phyloP scores from a whole-genome alignment of 2,329 filamentous ascomycete genomes.

The Xylaria sp. region DNA sequence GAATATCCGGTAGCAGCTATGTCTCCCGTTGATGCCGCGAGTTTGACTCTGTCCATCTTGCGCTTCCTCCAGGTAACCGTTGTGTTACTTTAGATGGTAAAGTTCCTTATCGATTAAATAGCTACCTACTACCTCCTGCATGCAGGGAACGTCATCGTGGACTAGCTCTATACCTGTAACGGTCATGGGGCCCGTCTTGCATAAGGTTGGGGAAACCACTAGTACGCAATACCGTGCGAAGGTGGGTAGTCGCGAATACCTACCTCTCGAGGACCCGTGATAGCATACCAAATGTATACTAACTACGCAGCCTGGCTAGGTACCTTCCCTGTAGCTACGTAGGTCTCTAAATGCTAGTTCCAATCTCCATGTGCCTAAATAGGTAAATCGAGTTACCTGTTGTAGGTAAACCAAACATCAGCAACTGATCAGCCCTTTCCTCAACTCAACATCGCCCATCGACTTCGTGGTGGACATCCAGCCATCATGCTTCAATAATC shows the following conservation, averaged over 20 bases:
- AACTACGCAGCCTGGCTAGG: not conserved
- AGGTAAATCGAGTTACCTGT: not conserved
- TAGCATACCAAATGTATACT: too few relatives aligned
- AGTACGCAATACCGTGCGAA: not conserved
- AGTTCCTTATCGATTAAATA: conserved; percentile 3
- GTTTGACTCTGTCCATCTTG: conserved; percentile 41
- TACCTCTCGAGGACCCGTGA: too few relatives aligned
- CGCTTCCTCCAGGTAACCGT: conserved; percentile 18
- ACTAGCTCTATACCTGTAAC: not conserved
- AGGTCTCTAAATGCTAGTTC: not conserved
- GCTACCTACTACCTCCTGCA: not conserved
- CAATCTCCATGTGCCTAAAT: not conserved
- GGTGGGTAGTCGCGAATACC: too few relatives aligned
- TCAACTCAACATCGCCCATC: not conserved
- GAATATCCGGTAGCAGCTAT: conserved; percentile 37
- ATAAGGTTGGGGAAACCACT: not conserved
- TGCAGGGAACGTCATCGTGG: conserved; percentile 1
- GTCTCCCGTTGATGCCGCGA: conserved; percentile 50
- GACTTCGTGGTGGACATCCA: not conserved
- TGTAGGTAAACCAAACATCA: conserved; percentile 3
- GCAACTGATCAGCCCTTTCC: conserved; percentile 2
- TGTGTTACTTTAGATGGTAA: not conserved
- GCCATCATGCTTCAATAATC: not conserved
- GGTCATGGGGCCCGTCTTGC: not conserved
- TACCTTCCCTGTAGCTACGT: not conserved